Conservation (phyloP, 2,329 filamentous ascomycete genomes). For the Ophiocordyceps sinensis region DNA sequence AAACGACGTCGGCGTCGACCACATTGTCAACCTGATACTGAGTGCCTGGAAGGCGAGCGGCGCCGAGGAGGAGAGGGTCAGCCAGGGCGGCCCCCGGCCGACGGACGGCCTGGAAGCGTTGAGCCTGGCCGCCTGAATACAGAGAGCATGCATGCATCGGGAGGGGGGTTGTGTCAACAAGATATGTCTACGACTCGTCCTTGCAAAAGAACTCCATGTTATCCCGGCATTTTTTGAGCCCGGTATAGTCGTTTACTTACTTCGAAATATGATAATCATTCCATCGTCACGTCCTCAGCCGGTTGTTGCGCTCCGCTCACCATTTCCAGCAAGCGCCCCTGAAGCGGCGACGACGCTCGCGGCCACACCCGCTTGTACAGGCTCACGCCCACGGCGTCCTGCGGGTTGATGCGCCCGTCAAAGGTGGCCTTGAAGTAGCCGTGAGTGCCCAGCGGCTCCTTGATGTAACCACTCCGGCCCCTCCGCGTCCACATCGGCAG, state of each 20-base stretch:
- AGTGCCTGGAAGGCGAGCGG: constrained; percentile 90
- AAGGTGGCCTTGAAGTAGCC: constrained; percentile 99
- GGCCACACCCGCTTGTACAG: constrained; percentile 80
- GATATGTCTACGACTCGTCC: constrained; percentile 2
- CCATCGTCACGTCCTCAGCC: constrained; percentile 21
- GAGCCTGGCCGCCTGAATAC: constrained; percentile 6
- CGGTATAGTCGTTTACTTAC: too few relatives aligned
- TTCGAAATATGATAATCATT: constrained; percentile 1
- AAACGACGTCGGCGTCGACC: constrained; percentile 67
- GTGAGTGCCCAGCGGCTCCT: constrained; percentile 88
- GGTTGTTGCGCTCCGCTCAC: constrained; percentile 7
- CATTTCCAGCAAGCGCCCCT: constrained; percentile 26
- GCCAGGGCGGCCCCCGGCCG: constrained; percentile 40
- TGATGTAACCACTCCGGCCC: constrained; percentile 79
- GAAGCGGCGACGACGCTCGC: constrained; percentile 41
- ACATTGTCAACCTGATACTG: constrained; percentile 76
- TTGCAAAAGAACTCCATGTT: background rate
- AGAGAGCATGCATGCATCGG: background rate
- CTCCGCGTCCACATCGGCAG: constrained; percentile 87
- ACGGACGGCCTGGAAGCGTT: constrained; percentile 40
- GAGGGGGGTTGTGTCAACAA: background rate
- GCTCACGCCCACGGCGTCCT: constrained; percentile 86
- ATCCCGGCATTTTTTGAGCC: too few relatives aligned
- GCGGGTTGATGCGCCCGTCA: constrained; percentile 87
- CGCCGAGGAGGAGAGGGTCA: constrained; percentile 46